Conservation (phyloP, 139 green algal species). For the Coelastrella sp. region DNA sequence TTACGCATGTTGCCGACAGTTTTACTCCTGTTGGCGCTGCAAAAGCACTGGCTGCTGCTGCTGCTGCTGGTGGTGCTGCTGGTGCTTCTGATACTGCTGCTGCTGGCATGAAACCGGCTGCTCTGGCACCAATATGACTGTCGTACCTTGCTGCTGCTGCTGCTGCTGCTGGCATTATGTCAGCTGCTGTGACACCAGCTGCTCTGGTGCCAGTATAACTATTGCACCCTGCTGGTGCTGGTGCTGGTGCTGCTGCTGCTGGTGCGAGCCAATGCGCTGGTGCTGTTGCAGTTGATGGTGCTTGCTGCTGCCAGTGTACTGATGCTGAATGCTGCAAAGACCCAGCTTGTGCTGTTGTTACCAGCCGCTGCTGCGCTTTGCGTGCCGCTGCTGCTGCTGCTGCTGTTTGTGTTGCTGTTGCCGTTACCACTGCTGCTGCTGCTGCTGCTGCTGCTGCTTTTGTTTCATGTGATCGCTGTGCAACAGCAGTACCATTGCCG, state of each 20-base stretch:
- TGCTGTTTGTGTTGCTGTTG: background rate
- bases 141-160: too few species aligned
- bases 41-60: too few species aligned
- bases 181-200: background rate
- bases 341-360: background rate
- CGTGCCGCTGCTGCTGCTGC: background rate
- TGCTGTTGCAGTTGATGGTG: background rate
- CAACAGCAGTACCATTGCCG: background rate
- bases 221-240: background rate
- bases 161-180: background rate
- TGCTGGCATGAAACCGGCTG: too few species aligned
- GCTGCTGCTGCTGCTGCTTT: background rate
- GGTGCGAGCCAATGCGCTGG: background rate
- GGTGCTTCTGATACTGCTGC: too few species aligned
- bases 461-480: background rate
- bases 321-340: background rate
- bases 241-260: background rate
- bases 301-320: background rate
- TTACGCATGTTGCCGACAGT: too few species aligned
- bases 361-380: background rate
- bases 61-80: too few species aligned
- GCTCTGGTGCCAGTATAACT: background rate
- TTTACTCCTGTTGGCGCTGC: too few species aligned
- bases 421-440: background rate
- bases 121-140: too few species aligned